phyloP scores from a whole-genome alignment of 2,329 filamentous ascomycete species.

The Xylariaceae sp. region DNA sequence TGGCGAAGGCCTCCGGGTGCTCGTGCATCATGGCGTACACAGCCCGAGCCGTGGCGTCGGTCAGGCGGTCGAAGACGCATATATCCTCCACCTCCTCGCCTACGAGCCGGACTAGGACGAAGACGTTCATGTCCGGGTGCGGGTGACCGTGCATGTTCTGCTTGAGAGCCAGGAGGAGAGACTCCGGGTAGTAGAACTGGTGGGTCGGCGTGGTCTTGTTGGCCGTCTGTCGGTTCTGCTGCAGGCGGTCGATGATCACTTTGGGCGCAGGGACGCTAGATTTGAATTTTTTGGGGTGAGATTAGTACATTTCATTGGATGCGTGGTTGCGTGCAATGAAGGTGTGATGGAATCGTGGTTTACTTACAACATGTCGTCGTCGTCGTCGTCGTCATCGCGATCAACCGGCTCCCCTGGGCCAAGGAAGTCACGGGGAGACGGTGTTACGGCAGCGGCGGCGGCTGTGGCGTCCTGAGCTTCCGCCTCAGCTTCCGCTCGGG shows the following conservation, averaged over 20 bases:
- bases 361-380: background rate
- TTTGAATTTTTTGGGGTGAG: too few relatives aligned
- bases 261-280: background rate
- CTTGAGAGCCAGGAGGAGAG: slow-evolving; percentile 5
- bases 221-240: slow-evolving; percentile 3
- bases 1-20: slow-evolving; percentile 14
- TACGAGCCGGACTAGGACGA: slow-evolving; percentile 9
- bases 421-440: slow-evolving; percentile 3
- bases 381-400: too few relatives aligned
- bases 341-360: too few relatives aligned
- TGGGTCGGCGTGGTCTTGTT: slow-evolving; percentile 9
- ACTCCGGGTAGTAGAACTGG: slow-evolving; percentile 12
- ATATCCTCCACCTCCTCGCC: slow-evolving; percentile 4
- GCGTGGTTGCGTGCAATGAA: too few relatives aligned
- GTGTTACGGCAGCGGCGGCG: background rate
- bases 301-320: too few relatives aligned
- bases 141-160: too few relatives aligned
- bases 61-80: slow-evolving; percentile 7
- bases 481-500: too few relatives aligned
- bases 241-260: too few relatives aligned
- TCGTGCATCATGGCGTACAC: slow-evolving; percentile 6
- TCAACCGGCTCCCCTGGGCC: slow-evolving; percentile 1
- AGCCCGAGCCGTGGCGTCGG: slow-evolving; percentile 9
- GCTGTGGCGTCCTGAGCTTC: too few relatives aligned
- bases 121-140: slow-evolving; percentile 6